Evolutionary conservation across 306 rosid species (phyloP).

Genomic region (Medicago ruthenica): DNA sequence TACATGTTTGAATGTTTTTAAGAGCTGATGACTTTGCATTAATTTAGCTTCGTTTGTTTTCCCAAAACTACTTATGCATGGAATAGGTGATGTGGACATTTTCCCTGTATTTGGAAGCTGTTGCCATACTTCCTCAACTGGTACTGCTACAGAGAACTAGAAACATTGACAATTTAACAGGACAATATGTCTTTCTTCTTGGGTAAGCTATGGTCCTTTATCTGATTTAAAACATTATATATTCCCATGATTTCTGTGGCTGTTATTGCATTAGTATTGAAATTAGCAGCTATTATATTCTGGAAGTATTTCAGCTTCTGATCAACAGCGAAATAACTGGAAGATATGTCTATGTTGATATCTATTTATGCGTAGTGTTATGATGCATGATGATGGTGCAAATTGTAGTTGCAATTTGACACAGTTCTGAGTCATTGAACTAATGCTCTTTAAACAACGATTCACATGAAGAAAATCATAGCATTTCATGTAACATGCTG

Average conservation of each 20-base stretch:
- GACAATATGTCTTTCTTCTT: slow-evolving; percentile 85
- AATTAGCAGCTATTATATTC: slow-evolving; percentile 29
- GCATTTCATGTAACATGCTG: slow-evolving; percentile 19
- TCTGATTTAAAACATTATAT: slow-evolving; percentile 14
- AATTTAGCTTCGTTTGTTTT: slow-evolving; percentile 11
- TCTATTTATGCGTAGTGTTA: slow-evolving; percentile 1
- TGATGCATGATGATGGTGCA: not conserved
- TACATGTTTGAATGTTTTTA: slow-evolving; percentile 12
- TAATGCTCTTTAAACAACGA: slow-evolving; percentile 3
- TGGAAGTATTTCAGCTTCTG: slow-evolving; percentile 30
- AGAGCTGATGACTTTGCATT: slow-evolving; percentile 38
- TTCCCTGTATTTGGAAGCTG: slow-evolving; percentile 89
- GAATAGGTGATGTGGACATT: slow-evolving; percentile 90
- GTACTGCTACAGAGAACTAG: slow-evolving; percentile 85
- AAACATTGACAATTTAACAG: slow-evolving; percentile 92
- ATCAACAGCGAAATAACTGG: slow-evolving; percentile 15
- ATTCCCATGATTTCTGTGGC: slow-evolving; percentile 26
- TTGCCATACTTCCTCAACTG: slow-evolving; percentile 90
- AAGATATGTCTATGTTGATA: not conserved
- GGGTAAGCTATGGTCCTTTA: slow-evolving; percentile 62
- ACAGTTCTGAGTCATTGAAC: slow-evolving; percentile 5
- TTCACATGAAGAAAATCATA: slow-evolving; percentile 7
- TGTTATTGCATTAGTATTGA: slow-evolving; percentile 8
- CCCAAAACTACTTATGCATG: slow-evolving; percentile 35
- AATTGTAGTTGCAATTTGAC: not conserved